Evolutionary conservation across 2,329 filamentous ascomycete genomes (phyloP), one percentile per base, ranked within the genome.

Genomic region (Colletotrichum simmondsii): DNA sequence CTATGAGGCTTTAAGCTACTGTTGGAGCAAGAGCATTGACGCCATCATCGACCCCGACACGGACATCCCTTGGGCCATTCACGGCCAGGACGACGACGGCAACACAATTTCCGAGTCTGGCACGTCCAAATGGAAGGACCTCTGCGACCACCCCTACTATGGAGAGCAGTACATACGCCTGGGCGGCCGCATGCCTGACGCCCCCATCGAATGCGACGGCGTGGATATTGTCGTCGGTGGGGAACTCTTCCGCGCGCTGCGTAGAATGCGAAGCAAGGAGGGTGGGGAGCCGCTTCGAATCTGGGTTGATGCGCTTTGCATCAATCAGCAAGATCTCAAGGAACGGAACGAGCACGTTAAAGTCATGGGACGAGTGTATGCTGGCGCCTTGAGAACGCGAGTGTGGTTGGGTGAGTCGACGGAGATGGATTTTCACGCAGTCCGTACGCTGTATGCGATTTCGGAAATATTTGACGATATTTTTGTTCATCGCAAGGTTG

Each of bases 1-100:
- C 7, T 78, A 77, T 28, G 77, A 78, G 57, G 77, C 77, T 2
- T 57, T 78, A 22, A 76, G 75, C 42, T 77, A 77, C 60, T 77
- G 75, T 56, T 77, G 76, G 76, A 76, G 75, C 7, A 74, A 75
- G 42, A 53, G 69, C n/a, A 53, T 68, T 0, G 58, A 67, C 1
- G 49, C 35, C 1, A 37, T 62, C 11, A 37, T 58, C 26, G 69
- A 16, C 3, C 57, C 64, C 3, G 69, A 72, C 14, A 26, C 26
- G 5, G 65, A 68, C 0, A 52, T 72, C 1, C 65, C 57, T 19
- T 72, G 69, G 57, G 64, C 69, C 5, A 64, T 72, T 7, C 46
- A 72, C 24, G 69, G 64, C 28, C 14, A 16, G 14, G 69, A 72
- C 16, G 69, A 63, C 5, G 28, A 53, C 35, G 11, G 64, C 14